These are phyloP conservation scores for Amylostereum areolatum DNA, from an alignment of 1,284 basidiomycete genomes.

Conservation along the genomic window DNA sequence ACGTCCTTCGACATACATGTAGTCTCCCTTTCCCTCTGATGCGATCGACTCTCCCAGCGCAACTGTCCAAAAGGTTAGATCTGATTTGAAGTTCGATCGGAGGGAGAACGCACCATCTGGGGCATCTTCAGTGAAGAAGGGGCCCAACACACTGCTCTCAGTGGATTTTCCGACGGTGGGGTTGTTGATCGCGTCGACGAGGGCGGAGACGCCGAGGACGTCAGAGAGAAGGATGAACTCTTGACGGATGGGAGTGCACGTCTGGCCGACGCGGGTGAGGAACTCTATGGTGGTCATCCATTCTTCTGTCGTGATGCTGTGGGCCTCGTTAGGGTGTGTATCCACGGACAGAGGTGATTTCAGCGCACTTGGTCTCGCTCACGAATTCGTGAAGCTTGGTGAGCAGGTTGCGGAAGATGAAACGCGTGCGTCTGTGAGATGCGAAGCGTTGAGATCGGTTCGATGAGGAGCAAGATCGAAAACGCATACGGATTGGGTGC, in stretches of 20 bases:
- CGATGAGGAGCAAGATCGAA: constrained; percentile 20
- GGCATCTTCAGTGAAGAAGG: constrained; percentile 81
- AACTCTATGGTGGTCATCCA: constrained; percentile 80
- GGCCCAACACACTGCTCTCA: constrained; percentile 75
- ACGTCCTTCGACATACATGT: constrained; percentile 74
- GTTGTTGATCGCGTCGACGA: constrained; percentile 78
- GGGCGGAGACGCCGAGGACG: constrained; percentile 67
- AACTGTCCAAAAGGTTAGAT: constrained; percentile 22
- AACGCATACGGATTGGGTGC: constrained; percentile 35
- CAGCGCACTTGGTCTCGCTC: constrained; percentile 52
- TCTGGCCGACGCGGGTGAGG: constrained; percentile 70
- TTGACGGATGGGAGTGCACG: constrained; percentile 66
- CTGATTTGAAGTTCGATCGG: background rate
- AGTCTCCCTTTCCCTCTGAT: constrained; percentile 78
- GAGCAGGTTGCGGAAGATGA: constrained; percentile 44
- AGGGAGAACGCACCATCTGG: constrained; percentile 47
- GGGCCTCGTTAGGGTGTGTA: background rate
- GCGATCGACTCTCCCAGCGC: constrained; percentile 40
- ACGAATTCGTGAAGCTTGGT: constrained; percentile 69
- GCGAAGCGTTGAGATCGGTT: background rate
- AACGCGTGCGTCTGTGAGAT: constrained; percentile 33
- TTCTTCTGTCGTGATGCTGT: constrained; percentile 71
- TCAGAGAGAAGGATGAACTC: constrained; percentile 85
- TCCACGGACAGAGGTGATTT: background rate
- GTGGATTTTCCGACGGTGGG: constrained; percentile 61